Base-by-base conservation (phyloP, 192 early-diverging fungal species). In the Umbelopsis isabellina region DNA sequence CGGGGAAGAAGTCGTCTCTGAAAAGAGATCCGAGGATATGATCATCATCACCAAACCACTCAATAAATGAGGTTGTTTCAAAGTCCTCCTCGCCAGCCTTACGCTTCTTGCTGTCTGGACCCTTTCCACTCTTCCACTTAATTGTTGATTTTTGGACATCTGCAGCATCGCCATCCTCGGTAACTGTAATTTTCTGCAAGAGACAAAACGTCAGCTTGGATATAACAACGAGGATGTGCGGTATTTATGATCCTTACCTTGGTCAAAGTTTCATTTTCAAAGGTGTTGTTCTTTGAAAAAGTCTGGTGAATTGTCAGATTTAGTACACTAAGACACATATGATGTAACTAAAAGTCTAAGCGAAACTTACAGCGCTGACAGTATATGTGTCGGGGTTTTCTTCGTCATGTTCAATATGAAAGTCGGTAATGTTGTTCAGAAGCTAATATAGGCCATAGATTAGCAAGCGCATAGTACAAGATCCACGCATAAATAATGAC, bases 1-100 rank as follows among this genome's bases (percentile, higher is more conserved):
- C 52, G 6, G 76, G 76, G 76, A 78, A 78, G 30, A 78, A 50
- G 11, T 78, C 76, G 30, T 78, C 76, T 67, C 64, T 61, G 58
- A 77, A 37, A 4, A 53, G 23, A 23, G 48, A 37, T 27, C 72
- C 72, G 44, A 50, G 33, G 13, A 46, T 68, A 48, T 69, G 64
- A 65, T 46, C 37, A 9, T 78, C 76, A 49, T 78, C 68, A 46
- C 21, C 46, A 46, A 78, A 78, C 76, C 76, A 78, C 15, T 73
- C 68, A 46, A 73, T 46, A 55, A 78, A 73, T 22, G 67, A 53
- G 33, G 66, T 22, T 3, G 23, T 49, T 7, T 71, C 75, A 20
- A 68, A 46, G 18, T 51, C 58, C 41, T 70, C 74, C 0, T 30
- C 69, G 49, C 22, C 70, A 44, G 33, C 45, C 72, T 78, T 78